Evolutionary conservation across 2,329 filamentous ascomycete species (phyloP).

Genomic region (Apiospora arundinis): DNA sequence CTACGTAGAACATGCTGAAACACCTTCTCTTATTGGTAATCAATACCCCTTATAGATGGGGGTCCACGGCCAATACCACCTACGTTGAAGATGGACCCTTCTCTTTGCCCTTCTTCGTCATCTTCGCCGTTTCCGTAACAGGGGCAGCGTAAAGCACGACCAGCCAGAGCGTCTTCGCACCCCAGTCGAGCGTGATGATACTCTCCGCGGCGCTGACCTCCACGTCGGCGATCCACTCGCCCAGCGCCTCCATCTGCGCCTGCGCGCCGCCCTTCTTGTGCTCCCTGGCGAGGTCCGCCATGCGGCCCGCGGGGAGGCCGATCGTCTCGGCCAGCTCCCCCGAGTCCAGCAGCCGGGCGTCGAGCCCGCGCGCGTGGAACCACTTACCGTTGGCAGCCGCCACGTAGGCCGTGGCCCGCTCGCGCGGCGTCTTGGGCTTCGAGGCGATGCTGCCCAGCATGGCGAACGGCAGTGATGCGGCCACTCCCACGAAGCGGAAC

Average conservation of each 20-base stretch:
- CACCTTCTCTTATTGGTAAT: background rate
- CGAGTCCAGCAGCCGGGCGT: slow-evolving; percentile 44
- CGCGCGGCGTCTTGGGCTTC: slow-evolving; percentile 48
- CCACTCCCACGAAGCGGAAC: slow-evolving; percentile 44
- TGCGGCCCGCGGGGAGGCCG: slow-evolving; percentile 39
- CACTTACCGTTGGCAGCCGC: slow-evolving; percentile 51
- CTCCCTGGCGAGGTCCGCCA: slow-evolving; percentile 47
- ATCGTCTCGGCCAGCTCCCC: slow-evolving; percentile 29
- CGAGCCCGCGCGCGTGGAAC: slow-evolving; percentile 47
- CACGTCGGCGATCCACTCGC: slow-evolving; percentile 37
- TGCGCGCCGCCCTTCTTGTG: slow-evolving; percentile 26
- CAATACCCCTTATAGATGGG: background rate
- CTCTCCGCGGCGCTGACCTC: slow-evolving; percentile 31
- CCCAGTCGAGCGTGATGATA: slow-evolving; percentile 26
- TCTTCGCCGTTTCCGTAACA: background rate
- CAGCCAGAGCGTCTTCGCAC: slow-evolving; percentile 43
- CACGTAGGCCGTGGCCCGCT: slow-evolving; percentile 49
- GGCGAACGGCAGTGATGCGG: slow-evolving; percentile 42
- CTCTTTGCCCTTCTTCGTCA: background rate
- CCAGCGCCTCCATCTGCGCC: slow-evolving; percentile 29
- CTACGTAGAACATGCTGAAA: slow-evolving; percentile 9
- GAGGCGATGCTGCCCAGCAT: slow-evolving; percentile 42
- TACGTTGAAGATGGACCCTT: background rate
- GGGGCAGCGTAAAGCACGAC: slow-evolving; percentile 33
- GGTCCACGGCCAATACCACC: background rate